phyloP scores from a whole-genome alignment of 2,329 filamentous ascomycete genomes.

The Penicillium fuscoglaucum region DNA sequence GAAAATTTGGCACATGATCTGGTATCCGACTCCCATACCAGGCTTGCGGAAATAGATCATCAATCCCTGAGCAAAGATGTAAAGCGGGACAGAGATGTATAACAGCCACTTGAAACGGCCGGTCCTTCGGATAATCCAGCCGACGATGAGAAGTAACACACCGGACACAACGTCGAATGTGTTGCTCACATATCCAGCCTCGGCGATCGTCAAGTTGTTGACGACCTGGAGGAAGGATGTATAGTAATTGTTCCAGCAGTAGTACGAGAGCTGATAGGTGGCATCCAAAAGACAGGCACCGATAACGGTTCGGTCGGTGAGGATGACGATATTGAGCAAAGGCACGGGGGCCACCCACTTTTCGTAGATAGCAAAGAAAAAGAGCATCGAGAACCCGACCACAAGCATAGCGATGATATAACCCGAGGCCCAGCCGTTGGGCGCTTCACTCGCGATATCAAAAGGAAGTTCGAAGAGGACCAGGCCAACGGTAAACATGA shows the following conservation, averaged over 20 bases:
- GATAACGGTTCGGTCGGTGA: slow-evolving; percentile 26
- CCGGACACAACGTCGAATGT: slow-evolving; percentile 56
- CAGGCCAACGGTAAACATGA: slow-evolving; percentile 59
- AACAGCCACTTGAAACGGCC: slow-evolving; percentile 56
- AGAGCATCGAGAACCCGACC: slow-evolving; percentile 54
- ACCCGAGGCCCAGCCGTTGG: slow-evolving; percentile 42
- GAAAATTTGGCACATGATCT: slow-evolving; percentile 60
- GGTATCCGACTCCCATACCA: slow-evolving; percentile 51
- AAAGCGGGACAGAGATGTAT: slow-evolving; percentile 55
- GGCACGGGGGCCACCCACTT: slow-evolving; percentile 52
- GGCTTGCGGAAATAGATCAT: slow-evolving; percentile 56
- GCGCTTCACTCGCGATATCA: slow-evolving; percentile 46
- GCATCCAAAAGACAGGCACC: slow-evolving; percentile 31
- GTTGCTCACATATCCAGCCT: slow-evolving; percentile 48
- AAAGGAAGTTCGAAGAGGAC: slow-evolving; percentile 65
- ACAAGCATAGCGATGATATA: slow-evolving; percentile 52
- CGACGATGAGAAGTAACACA: slow-evolving; percentile 55
- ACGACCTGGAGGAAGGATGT: slow-evolving; percentile 28
- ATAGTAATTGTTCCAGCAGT: slow-evolving; percentile 34
- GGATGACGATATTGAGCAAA: slow-evolving; percentile 56
- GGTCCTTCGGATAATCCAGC: slow-evolving; percentile 51
- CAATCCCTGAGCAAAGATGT: slow-evolving; percentile 53
- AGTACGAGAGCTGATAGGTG: slow-evolving; percentile 32
- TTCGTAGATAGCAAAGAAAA: slow-evolving; percentile 57
- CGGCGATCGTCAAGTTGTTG: slow-evolving; percentile 30